Base-by-base conservation (phyloP, 2,329 filamentous ascomycete genomes). In the Penicillium sp. region DNA sequence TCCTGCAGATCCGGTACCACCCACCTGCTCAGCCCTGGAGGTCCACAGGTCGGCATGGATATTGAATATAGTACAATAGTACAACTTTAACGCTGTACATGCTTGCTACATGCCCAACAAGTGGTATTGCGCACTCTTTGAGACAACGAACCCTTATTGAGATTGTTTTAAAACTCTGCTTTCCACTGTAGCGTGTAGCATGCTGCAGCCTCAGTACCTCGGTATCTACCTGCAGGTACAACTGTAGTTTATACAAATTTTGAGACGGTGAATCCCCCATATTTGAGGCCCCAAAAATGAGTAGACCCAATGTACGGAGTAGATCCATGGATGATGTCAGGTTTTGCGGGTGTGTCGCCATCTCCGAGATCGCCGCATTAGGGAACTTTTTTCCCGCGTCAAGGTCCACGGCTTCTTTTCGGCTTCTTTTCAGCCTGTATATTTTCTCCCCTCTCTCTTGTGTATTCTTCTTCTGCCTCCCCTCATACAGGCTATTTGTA, bases 291-390 rank as follows among this genome's bases (percentile, higher is more conserved):
- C n/a, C n/a, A 31, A 18, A 32, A 16, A 46, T 27, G 14, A 42
- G 16, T 24, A 22, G 31, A 32, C 14, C 29, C 38, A 22, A 27
- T 43, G 24, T 8, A 10, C 24, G 24, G 24, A 8, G 24, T 6
- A 27, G 4, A 18, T 18, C 18, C 18, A 18, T 18, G 18, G 18
- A 65, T 65, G 62, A 65, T 65, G 63, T 65, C 59, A 66, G 50
- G 49, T 38, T 41, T 9, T 54, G 50, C 48, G 63, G 27, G 45
- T 57, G 38, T 63, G 45, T 63, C 62, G 60, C 60, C 58, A 63
- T 67, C 56, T 55, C 54, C 56, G 57, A 50, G 16, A 39, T 52
- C 47, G 53, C 53, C 58, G 50, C 49, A 38, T 27, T 52, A 46
- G 34, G 18, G 18, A 58, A 59, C 48, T 55, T 58, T 61, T 57